A percentile compares a stretch with the other conserved stretches of the same genome.
These are phyloP conservation scores for Dipteronia sinensis DNA, from an alignment of 345 rosid species.

Conservation along the genomic window DNA sequence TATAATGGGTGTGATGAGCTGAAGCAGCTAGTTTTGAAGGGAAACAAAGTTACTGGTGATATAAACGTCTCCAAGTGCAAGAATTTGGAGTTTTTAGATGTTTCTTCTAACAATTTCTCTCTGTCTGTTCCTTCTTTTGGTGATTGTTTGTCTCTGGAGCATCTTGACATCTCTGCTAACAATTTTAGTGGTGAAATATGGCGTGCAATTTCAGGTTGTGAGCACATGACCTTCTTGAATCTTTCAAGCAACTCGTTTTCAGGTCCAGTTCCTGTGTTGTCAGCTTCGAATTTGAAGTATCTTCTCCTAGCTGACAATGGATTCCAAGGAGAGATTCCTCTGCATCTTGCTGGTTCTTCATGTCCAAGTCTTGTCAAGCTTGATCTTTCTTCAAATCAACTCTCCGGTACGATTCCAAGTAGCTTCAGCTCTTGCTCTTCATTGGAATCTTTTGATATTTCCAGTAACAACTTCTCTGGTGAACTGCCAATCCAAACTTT, in stretches of 20 bases:
- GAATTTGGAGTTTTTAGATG: constrained; percentile 60
- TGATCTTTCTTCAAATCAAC: constrained; percentile 76
- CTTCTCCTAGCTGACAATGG: constrained; percentile 54
- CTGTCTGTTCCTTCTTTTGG: constrained; percentile 53
- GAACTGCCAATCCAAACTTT: constrained; percentile 65
- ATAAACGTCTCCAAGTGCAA: constrained; percentile 64
- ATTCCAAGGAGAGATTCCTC: constrained; percentile 75
- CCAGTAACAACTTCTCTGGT: constrained; percentile 70
- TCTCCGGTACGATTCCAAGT: constrained; percentile 69
- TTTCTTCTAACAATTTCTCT: constrained; percentile 80
- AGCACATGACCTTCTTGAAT: constrained; percentile 61
- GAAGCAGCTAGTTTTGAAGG: constrained; percentile 51
- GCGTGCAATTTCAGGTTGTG: constrained; percentile 54
- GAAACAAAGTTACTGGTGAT: constrained; percentile 71
- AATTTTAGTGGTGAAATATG: constrained; percentile 64
- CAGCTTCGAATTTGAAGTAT: constrained; percentile 48
- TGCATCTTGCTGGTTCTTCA: constrained; percentile 55
- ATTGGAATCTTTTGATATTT: constrained; percentile 58
- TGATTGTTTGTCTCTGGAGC: constrained; percentile 60
- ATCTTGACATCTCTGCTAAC: constrained; percentile 80
- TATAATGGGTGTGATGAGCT: constrained; percentile 63
- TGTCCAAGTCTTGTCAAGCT: constrained; percentile 69
- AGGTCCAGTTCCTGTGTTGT: constrained; percentile 66
- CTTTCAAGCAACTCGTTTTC: constrained; percentile 62
- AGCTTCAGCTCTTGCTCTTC: constrained; percentile 60